These are phyloP conservation scores for Sporisorium scitamineum DNA, from an alignment of 1,284 basidiomycete genomes.

Conservation along the genomic window DNA sequence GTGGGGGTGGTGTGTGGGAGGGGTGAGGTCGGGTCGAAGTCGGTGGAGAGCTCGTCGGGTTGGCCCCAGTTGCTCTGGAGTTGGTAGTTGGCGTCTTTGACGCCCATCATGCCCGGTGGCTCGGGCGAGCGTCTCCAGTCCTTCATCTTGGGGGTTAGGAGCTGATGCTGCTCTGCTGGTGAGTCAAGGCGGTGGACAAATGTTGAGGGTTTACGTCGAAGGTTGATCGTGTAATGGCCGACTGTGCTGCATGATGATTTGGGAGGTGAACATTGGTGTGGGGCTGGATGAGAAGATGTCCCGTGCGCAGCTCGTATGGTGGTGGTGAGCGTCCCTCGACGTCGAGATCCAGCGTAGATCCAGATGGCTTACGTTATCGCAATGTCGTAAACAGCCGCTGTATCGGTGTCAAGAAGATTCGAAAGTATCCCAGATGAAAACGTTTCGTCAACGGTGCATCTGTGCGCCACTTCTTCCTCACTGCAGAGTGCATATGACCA, in stretches of 20 bases:
- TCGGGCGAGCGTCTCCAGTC: slow-evolving; percentile 59
- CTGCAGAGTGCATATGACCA: neutral
- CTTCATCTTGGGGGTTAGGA: slow-evolving; percentile 36
- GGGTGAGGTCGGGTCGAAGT: slow-evolving; percentile 36
- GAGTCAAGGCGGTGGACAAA: no score
- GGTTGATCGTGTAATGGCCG: neutral
- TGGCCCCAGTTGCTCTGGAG: slow-evolving; percentile 39
- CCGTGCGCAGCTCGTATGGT: neutral
- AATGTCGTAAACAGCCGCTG: neutral
- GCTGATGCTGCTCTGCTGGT: neutral
- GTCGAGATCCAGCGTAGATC: neutral
- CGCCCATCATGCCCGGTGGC: slow-evolving; percentile 59
- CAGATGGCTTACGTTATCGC: neutral
- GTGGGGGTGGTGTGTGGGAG: slow-evolving; percentile 17
- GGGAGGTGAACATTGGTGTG: neutral
- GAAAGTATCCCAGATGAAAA: neutral
- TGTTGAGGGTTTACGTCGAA: neutral
- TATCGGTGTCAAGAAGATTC: slow-evolving; percentile 1
- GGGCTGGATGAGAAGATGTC: neutral
- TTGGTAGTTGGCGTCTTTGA: slow-evolving; percentile 21
- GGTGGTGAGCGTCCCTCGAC: neutral
- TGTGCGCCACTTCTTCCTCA: neutral
- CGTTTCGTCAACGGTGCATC: slow-evolving; percentile 4
- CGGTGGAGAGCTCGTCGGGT: slow-evolving; percentile 32
- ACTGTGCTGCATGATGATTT: slow-evolving; percentile 10